These are phyloP conservation scores for Fennellomyces sp. DNA, from an alignment of 371 early-diverging fungal genomes.

Conservation along the genomic window DNA sequence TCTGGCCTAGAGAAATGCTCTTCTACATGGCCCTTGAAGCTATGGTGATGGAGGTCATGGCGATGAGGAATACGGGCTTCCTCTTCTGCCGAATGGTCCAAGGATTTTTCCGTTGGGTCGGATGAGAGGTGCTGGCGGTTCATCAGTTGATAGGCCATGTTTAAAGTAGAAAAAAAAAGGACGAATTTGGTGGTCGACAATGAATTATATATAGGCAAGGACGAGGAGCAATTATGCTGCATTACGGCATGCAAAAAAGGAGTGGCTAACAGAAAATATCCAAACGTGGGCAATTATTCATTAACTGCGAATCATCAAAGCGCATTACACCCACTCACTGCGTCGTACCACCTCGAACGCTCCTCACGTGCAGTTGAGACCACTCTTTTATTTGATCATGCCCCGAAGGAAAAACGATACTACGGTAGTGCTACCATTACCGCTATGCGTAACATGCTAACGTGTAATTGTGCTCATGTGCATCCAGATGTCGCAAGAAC, in stretches of 20 bases:
- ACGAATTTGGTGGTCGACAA: neutral
- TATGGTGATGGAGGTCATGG: slow-evolving; percentile 17
- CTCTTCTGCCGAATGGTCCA: neutral
- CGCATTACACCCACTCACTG: neutral
- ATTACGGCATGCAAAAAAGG: neutral
- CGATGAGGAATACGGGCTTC: slow-evolving; percentile 39
- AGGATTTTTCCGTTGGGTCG: neutral
- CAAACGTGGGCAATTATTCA: neutral
- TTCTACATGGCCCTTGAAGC: slow-evolving; percentile 52
- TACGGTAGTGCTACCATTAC: no score
- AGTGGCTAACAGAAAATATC: neutral
- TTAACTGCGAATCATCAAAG: neutral
- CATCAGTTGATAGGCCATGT: slow-evolving; percentile 1
- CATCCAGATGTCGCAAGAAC: slow-evolving; percentile 29
- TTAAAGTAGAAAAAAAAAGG: neutral
- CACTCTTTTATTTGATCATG: neutral
- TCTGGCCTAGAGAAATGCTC: slow-evolving; percentile 70
- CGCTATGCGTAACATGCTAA: no score
- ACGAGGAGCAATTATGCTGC: neutral
- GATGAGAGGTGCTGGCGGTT: neutral
- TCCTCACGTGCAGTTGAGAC: neutral
- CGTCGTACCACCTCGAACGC: neutral
- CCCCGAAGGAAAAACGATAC: neutral
- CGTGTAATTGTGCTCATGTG: no score
- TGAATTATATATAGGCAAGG: neutral